Evolutionary conservation across 768 basidiomycete species (phyloP), one percentile per base, ranked within the genome.

Genomic region (Hypsizygus marmoreus): DNA sequence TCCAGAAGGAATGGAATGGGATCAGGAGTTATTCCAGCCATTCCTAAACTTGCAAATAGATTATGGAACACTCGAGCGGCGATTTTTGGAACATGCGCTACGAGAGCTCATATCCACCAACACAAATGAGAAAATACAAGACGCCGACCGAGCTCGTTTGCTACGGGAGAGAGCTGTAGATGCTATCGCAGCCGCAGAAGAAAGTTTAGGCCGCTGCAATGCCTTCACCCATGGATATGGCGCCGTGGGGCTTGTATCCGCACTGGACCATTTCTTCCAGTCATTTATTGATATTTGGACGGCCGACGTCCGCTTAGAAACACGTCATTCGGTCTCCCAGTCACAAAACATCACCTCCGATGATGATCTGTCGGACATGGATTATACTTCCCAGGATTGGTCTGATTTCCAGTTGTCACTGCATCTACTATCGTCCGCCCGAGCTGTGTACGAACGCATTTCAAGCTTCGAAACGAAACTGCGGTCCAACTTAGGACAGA

Each of bases 351-450:
- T 50, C 36, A 63, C 41, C 10, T 68, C 79, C 1, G 77, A 72
- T 24, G 79, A 78, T 43, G 91, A 92, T 39, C 71, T 94, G 26
- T 80, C 82, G 0, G 87, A 87, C 58, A 67, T 91, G 49, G 91
- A 98, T 66, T 97, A 97, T 58, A 85, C 88, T 2, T 70, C 84
- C 3, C 83, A 91, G 45, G 95, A 98, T 64, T 97, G 93, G 91
- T 77, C 82, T 2, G 75, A 82, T 22, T 92, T 97, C 46, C 95
- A 97, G 64, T 66, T 81, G 9, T 83, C 82, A 2, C 66, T 97
- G 11, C 91, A 92, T 60, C 75, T 95, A 29, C 78, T 97, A 30
- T 83, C 88, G n/a, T 82, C 89, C 25, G 87, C 86, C 20, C 81
- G 86, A 4, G 76, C 79, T 1, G 76, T 95, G 13, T 77, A 75